These are phyloP conservation scores for Hypoxylon perforatum DNA, from an alignment of 495 filamentous ascomycete species.

Conservation along the genomic window DNA sequence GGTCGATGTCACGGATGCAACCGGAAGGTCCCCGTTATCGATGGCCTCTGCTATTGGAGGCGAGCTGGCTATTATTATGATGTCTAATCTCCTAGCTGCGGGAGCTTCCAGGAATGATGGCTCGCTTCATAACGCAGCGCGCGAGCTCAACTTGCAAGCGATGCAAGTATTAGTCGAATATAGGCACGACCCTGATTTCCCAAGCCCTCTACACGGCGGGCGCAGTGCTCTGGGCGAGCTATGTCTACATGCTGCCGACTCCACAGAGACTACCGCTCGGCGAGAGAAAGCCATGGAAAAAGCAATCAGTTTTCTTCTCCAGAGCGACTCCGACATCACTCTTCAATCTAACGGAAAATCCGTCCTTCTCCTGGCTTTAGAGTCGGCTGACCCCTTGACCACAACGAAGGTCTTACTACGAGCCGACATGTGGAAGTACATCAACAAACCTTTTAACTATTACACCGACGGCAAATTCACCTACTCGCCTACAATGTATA, in stretches of 20 bases:
- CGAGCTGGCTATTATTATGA: constrained; percentile 56
- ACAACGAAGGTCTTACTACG: constrained; percentile 58
- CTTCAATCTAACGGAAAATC: constrained; percentile 58
- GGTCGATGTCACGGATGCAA: constrained; percentile 55
- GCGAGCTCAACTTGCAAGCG: constrained; percentile 56
- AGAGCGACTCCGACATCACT: constrained; percentile 53
- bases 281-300: constrained; percentile 61
- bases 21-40: constrained; percentile 58
- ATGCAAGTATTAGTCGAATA: constrained; percentile 56
- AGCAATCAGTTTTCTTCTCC: constrained; percentile 55
- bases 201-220: constrained; percentile 58
- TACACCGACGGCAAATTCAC: constrained; percentile 55
- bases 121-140: constrained; percentile 60
- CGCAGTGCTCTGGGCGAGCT: constrained; percentile 61
- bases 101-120: constrained; percentile 60
- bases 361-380: constrained; percentile 56
- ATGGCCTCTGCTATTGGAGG: constrained; percentile 60
- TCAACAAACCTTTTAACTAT: constrained; percentile 57
- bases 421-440: constrained; percentile 57
- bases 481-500: constrained; percentile 60
- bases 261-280: constrained; percentile 47
- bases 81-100: constrained; percentile 57
- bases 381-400: constrained; percentile 55
- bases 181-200: constrained; percentile 61
- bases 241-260: constrained; percentile 56